Evolutionary conservation across 1,139 yeast species (phyloP), one percentile per base, ranked within the genome.

Genomic region (Diutina ranongensis): DNA sequence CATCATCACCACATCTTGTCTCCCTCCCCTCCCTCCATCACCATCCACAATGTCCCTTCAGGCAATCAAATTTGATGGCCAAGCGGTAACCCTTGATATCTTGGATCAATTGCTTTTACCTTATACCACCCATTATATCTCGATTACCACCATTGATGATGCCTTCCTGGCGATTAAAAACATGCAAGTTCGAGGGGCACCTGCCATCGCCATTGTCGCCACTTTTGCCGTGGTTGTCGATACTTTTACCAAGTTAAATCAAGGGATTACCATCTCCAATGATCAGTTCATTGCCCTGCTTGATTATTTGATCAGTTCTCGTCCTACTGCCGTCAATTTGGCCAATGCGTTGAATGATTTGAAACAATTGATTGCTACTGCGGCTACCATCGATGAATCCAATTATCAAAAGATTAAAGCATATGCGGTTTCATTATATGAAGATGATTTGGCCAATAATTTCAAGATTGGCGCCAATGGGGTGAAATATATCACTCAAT

Each of bases 111-210:
- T 88, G 18, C 62, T 77, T 25, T 72, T 92, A 41, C 98, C 98
- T 0, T 88, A 86, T 55, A 71, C 81, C 47, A 77, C 94, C 1
- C 70, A 68, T 36, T 92, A 86, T 59, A 67, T 88, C 27, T 60
- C 72, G 1, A 76, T 92, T 49, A 52, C 63, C 32, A 67, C 74
- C 27, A 74, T 83, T 35, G 76, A 76, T 45, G 94, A 83, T 64
- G 97, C 95, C 2, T 87, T 66, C 61, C 70, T 72, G 22, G 95
- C 88, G 18, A 92, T 92, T 60, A 82, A 80, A 59, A 71, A 72
- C 50, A 92, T 92, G 98, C 88, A 85, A 57, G 97, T 94, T 4
- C 75, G 98, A 59, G 98, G 98, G 20, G 98, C 98, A 0, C 98
- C 98, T 0, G 97, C 97, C 2, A 92, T 92, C 57, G 97, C 97